A percentile compares a stretch with the other conserved stretches of the same genome.
These are phyloP conservation scores for Oryza glaberrima DNA, from an alignment of 176 grass and related monocot species.

Conservation along the genomic window DNA sequence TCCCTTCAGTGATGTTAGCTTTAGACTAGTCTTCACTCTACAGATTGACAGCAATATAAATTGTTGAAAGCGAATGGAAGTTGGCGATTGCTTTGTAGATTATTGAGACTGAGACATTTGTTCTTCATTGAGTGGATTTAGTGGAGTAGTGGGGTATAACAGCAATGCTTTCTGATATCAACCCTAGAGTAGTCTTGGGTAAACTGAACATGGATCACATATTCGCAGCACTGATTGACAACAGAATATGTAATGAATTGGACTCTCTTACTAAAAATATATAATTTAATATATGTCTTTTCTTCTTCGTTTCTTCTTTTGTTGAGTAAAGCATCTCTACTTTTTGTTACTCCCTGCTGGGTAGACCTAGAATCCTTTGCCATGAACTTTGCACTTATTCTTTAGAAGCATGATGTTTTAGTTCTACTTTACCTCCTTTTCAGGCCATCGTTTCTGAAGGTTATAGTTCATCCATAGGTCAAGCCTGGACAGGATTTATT, in stretches of 20 bases:
- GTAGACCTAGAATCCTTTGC: not conserved
- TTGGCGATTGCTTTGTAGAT: not conserved
- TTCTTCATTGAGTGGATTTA: not conserved
- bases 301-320: not conserved
- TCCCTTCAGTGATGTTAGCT: constrained; percentile 39
- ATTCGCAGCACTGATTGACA: not conserved
- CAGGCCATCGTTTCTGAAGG: not conserved
- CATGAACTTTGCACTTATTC: not conserved
- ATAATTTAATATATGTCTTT: not conserved
- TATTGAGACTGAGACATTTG: not conserved
- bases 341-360: not conserved
- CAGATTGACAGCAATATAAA: not conserved
- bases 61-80: constrained; percentile 1
- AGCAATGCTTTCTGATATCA: not conserved
- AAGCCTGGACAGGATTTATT: not conserved
- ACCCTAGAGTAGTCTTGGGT: not conserved
- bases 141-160: not conserved
- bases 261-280: not conserved
- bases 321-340: not conserved
- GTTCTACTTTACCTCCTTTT: not conserved
- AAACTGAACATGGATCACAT: not conserved
- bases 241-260: not conserved
- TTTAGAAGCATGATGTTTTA: not conserved
- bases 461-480: constrained; percentile 20
- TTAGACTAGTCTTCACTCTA: constrained; percentile 6